Evolutionary conservation across 768 basidiomycete genomes (phyloP), one percentile per base, ranked within the genome.

Genomic region (Suillus variegatus): DNA sequence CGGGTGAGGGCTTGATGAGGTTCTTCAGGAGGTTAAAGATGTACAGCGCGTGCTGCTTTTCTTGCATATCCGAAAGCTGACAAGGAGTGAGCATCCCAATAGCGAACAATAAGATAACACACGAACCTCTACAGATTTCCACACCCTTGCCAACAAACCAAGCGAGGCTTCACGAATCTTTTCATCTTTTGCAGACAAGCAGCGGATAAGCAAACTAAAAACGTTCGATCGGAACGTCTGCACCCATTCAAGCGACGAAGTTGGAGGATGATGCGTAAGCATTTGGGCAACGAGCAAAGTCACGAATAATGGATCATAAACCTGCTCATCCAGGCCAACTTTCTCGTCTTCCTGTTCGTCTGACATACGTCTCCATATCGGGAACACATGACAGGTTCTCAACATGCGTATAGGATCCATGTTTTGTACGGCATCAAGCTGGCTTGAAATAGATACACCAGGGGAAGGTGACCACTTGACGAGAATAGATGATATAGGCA

Each of bases 301-400:
- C 16, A 94, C 71, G 75, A 96, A 93, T 1, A 89, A 73, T 9
- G 95, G 94, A 72, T 98, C 95, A 70, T 95, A 97, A 41, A 89
- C 73, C 13, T 76, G 78, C 13, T 72, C 73, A 20, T 84, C 82
- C 32, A 77, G 74, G 0, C 61, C 52, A 0, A 41, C 68, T 36
- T 76, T 71, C 28, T 67, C 68, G 10, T 69, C 57, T 3, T 70
- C 64, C 2, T 69, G 67, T 46, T 82, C 76, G 54, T 82, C 79
- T 12, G 79, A 80, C 9, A 89, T 69, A 3, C 76, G 75, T 49
- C 92, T 82, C 85, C 90, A 85, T 36, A 80, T 77, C 2, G 94
- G 94, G 71, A 90, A 96, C 20, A 81, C 77, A 22, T 89, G 80
- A 69, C 87, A 92, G 0, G 92, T 92, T 62, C 87, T 85, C 52